Percentiles rank a stretch among this genome's conserved stretches.
Conservation (phyloP, 257 asterid species). For the Rhazya stricta region DNA sequence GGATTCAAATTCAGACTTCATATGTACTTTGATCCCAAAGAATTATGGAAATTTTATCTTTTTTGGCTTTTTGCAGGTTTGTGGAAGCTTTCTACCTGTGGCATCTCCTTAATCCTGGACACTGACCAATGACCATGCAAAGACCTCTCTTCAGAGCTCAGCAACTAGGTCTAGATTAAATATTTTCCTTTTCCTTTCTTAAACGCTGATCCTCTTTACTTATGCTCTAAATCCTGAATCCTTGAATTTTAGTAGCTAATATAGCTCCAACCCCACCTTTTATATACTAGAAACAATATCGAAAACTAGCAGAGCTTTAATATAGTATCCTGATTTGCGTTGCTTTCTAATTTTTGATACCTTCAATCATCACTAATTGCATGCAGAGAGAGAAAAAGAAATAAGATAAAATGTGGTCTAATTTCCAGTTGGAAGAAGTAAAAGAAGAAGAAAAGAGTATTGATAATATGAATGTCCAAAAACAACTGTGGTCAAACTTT, state of each 20-base stretch:
- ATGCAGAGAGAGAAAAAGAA: no score
- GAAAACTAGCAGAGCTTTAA: neutral
- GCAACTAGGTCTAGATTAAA: neutral
- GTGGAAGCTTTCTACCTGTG: neutral
- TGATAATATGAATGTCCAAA: neutral
- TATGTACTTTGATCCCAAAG: neutral
- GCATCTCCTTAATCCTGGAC: slow-evolving; percentile 8
- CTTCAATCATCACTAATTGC: no score
- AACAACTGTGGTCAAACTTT: slow-evolving; percentile 8
- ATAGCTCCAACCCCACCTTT: no score
- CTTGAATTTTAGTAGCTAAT: neutral
- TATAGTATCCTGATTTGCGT: neutral
- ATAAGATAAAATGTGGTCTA: no score
- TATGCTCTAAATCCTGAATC: neutral
- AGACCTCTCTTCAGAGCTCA: neutral
- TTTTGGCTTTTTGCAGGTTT: slow-evolving; percentile 7
- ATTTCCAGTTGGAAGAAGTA: no score
- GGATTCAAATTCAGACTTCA: no score
- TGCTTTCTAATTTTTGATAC: no score
- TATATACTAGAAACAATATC: neutral
- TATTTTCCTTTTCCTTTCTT: neutral
- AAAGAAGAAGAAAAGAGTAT: neutral
- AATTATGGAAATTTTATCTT: neutral
- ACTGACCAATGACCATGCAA: slow-evolving; percentile 1
- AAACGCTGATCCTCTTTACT: neutral